Percentiles rank a stretch among this genome's conserved stretches.
These are phyloP conservation scores for Rosa persica DNA, from an alignment of 306 rosid genomes.

Conservation along the genomic window DNA sequence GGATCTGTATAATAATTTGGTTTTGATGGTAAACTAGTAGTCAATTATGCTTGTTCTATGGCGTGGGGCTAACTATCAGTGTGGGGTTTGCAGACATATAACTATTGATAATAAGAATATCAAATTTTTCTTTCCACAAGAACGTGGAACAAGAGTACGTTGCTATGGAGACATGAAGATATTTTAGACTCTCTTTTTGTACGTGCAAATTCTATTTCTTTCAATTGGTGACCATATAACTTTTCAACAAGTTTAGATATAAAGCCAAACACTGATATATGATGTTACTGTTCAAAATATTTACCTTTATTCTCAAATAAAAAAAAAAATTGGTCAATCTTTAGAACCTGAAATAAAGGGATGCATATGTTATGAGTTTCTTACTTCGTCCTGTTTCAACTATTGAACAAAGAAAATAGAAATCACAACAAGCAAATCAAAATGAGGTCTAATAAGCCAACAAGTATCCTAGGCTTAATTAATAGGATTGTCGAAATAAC, in stretches of 20 bases:
- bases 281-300: not conserved
- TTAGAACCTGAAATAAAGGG: conserved; percentile 23
- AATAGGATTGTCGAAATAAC: not conserved
- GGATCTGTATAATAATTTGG: conserved; percentile 89
- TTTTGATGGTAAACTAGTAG: conserved; percentile 87
- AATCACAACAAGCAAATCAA: not conserved
- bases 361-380: not conserved
- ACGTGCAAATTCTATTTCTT: not conserved
- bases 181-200: not conserved
- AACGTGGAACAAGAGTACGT: not conserved
- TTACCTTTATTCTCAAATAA: not conserved
- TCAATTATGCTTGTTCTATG: conserved; percentile 88
- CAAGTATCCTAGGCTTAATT: not conserved
- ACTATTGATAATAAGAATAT: conserved; percentile 27
- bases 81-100: conserved; percentile 26
- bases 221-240: conserved; percentile 8
- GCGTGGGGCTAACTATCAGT: conserved; percentile 75
- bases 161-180: conserved; percentile 15
- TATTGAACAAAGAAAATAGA: not conserved
- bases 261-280: not conserved
- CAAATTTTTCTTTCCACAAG: conserved; percentile 17
- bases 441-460: not conserved
- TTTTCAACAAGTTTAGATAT: not conserved
- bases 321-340: conserved; percentile 7
- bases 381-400: not conserved